Evolutionary conservation across 176 grass and related monocot species (phyloP).

Genomic region (Oryza brachyantha): DNA sequence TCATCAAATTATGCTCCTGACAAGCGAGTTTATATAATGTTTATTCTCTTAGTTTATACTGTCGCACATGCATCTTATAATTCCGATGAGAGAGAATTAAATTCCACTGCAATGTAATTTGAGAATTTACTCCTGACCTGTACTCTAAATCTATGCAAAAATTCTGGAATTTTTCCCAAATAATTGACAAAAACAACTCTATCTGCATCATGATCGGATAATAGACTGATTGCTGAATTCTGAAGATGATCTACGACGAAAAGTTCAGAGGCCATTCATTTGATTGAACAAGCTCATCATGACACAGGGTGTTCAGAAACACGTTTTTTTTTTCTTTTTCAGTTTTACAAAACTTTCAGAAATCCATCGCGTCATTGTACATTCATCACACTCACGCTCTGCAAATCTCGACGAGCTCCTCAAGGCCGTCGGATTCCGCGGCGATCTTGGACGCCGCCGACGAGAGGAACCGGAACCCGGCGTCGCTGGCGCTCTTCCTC

Average conservation of each 20-base stretch:
- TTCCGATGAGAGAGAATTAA: background rate
- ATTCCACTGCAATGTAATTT: background rate
- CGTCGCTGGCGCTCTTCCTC: slow-evolving; percentile 79
- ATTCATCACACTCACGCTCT: background rate
- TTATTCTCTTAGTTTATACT: background rate
- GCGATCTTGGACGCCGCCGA: slow-evolving; percentile 51
- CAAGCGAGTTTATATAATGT: background rate
- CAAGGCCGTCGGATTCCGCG: slow-evolving; percentile 37
- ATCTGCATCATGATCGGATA: background rate
- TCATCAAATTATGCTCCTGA: background rate
- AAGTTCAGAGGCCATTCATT: slow-evolving; percentile 36
- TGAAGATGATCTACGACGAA: background rate
- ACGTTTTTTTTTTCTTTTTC: background rate
- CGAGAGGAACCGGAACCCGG: slow-evolving; percentile 49
- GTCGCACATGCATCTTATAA: background rate
- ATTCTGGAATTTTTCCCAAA: background rate
- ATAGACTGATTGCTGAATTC: background rate
- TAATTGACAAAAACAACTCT: background rate
- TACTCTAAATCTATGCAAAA: background rate
- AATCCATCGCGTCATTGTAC: slow-evolving; percentile 35
- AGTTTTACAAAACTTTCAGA: slow-evolving; percentile 23
- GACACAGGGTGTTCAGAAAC: slow-evolving; percentile 20
- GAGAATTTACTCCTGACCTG: background rate
- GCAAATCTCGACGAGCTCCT: slow-evolving; percentile 40
- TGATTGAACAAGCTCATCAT: slow-evolving; percentile 41